A percentile compares a stretch with the other conserved stretches of the same genome.
phyloP scores from a whole-genome alignment of 148 eudicot species.

The Amaranthus hypochondriacus region DNA sequence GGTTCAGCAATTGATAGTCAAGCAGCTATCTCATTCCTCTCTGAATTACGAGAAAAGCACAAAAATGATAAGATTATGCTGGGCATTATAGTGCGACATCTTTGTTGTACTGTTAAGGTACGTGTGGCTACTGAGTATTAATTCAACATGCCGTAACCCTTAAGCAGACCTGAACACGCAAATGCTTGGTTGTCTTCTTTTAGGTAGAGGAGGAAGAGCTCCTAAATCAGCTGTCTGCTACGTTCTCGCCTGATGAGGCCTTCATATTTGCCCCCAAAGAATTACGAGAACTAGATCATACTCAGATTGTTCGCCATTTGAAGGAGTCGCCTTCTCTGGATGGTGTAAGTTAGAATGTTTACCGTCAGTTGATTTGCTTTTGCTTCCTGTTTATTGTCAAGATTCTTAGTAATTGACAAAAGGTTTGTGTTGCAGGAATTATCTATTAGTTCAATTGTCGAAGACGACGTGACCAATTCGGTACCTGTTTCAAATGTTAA shows the following conservation, averaged over 20 bases:
- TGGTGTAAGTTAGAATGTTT: slow-evolving; percentile 40
- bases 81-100: slow-evolving; percentile 45
- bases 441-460: slow-evolving; percentile 49
- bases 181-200: slow-evolving; percentile 17
- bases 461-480: slow-evolving; percentile 65
- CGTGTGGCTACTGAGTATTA: neutral
- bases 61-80: slow-evolving; percentile 45
- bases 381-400: neutral
- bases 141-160: neutral
- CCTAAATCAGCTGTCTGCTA: slow-evolving; percentile 54
- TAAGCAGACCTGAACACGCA: neutral
- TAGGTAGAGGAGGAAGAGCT: slow-evolving; percentile 64
- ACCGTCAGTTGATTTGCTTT: neutral
- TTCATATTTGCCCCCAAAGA: slow-evolving; percentile 69
- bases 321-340: slow-evolving; percentile 60
- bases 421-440: slow-evolving; percentile 54
- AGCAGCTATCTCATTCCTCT: slow-evolving; percentile 40
- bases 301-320: slow-evolving; percentile 37
- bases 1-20: slow-evolving; percentile 63
- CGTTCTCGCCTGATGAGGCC: slow-evolving; percentile 72
- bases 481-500: slow-evolving; percentile 56
- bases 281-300: slow-evolving; percentile 50
- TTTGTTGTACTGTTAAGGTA: slow-evolving; percentile 60
- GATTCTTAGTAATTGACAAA: slow-evolving; percentile 1
- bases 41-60: slow-evolving; percentile 38